These are phyloP conservation scores for Russula sp. DNA, from an alignment of 768 basidiomycete species.

Conservation along the genomic window DNA sequence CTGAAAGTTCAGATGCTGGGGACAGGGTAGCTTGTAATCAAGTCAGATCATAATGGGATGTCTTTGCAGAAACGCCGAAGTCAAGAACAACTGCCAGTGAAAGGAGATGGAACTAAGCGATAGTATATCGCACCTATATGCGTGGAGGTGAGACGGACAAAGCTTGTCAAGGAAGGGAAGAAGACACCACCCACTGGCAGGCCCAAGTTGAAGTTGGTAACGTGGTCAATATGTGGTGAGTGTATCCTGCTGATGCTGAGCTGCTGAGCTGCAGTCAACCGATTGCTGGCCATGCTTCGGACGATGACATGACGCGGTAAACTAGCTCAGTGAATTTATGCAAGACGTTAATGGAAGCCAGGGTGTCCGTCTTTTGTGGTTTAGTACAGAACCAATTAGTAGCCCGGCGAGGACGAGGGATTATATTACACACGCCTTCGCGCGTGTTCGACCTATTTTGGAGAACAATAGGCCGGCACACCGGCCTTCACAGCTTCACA, in stretches of 20 bases:
- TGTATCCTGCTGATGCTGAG: too few relatives aligned
- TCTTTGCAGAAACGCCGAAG: slow-evolving; percentile 55
- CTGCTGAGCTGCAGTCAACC: background rate
- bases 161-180: background rate
- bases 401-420: background rate
- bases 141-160: background rate
- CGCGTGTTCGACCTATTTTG: slow-evolving; percentile 4
- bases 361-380: background rate
- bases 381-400: background rate
- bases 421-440: background rate
- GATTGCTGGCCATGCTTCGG: too few relatives aligned
- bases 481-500: background rate
- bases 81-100: slow-evolving; percentile 74
- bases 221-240: background rate
- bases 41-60: slow-evolving; percentile 44
- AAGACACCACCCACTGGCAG: too few relatives aligned
- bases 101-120: slow-evolving; percentile 26
- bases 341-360: background rate
- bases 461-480: slow-evolving; percentile 7
- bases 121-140: background rate
- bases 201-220: background rate
- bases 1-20: slow-evolving; percentile 49
- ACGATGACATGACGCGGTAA: background rate
- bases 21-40: too few relatives aligned
- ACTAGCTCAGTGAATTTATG: background rate